These are phyloP conservation scores for Cordyceps cicadae DNA, from an alignment of 2,329 filamentous ascomycete species.

Conservation along the genomic window DNA sequence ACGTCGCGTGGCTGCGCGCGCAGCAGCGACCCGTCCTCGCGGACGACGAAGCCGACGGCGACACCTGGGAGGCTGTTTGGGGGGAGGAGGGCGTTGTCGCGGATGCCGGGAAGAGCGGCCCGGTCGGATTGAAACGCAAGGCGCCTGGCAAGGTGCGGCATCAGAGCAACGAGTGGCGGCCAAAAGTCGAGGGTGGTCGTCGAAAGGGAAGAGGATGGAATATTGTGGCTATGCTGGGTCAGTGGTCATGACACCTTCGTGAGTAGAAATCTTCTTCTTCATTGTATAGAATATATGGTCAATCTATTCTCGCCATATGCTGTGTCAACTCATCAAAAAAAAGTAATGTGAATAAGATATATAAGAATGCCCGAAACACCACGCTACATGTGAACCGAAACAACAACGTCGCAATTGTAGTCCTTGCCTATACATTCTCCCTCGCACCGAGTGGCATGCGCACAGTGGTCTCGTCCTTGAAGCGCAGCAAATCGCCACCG, in stretches of 20 bases:
- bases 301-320: neutral
- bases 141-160: too few relatives aligned
- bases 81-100: too few relatives aligned
- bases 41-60: too few relatives aligned
- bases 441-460: conserved; percentile 39
- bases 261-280: neutral
- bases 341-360: neutral
- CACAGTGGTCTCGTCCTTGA: conserved; percentile 52
- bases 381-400: conserved; percentile 16
- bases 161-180: neutral
- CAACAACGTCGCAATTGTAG: neutral
- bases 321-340: neutral
- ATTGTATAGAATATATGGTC: neutral
- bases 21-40: neutral
- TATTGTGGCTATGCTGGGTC: neutral
- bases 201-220: neutral
- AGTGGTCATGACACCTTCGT: neutral
- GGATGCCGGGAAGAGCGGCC: too few relatives aligned
- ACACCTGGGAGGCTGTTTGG: too few relatives aligned
- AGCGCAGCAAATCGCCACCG: conserved; percentile 68
- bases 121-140: too few relatives aligned
- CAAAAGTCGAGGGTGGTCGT: neutral
- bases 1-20: neutral
- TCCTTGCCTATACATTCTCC: conserved; percentile 28
- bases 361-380: conserved; percentile 21